Conservation (phyloP, 2,329 filamentous ascomycete genomes). For the Metarhizium humberi region DNA sequence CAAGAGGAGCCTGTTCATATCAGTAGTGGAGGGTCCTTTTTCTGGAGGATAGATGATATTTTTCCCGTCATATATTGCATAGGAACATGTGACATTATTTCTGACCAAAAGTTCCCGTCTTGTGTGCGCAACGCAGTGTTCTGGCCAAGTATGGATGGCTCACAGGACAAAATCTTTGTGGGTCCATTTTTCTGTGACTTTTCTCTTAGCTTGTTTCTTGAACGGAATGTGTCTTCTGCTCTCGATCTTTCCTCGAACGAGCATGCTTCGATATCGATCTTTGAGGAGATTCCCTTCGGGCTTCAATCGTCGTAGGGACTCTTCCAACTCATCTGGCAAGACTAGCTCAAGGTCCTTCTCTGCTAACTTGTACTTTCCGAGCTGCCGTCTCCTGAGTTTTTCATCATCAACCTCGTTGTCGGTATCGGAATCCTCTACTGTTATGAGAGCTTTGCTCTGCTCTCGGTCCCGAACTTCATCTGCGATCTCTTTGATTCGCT, state of each 20-base stretch:
- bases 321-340: slow-evolving; percentile 72
- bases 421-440: slow-evolving; percentile 34
- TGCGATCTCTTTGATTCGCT: slow-evolving; percentile 62
- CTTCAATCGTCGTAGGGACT: slow-evolving; percentile 72
- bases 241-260: slow-evolving; percentile 86
- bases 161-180: slow-evolving; percentile 73
- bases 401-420: slow-evolving; percentile 51
- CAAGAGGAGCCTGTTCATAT: not conserved
- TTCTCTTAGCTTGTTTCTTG: slow-evolving; percentile 71
- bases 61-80: not conserved
- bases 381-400: slow-evolving; percentile 58
- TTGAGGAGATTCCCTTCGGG: slow-evolving; percentile 94
- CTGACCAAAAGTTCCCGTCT: not conserved
- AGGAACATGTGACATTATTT: not conserved
- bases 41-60: not conserved
- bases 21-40: not conserved
- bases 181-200: slow-evolving; percentile 89
- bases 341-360: slow-evolving; percentile 75
- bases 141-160: not conserved
- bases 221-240: slow-evolving; percentile 69
- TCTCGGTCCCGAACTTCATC: slow-evolving; percentile 53
- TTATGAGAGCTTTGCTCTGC: slow-evolving; percentile 31
- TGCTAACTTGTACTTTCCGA: slow-evolving; percentile 66
- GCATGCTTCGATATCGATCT: slow-evolving; percentile 81
- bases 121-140: not conserved